Conservation (phyloP, 257 asterid genomes). For the Ophiorrhiza pumila region DNA sequence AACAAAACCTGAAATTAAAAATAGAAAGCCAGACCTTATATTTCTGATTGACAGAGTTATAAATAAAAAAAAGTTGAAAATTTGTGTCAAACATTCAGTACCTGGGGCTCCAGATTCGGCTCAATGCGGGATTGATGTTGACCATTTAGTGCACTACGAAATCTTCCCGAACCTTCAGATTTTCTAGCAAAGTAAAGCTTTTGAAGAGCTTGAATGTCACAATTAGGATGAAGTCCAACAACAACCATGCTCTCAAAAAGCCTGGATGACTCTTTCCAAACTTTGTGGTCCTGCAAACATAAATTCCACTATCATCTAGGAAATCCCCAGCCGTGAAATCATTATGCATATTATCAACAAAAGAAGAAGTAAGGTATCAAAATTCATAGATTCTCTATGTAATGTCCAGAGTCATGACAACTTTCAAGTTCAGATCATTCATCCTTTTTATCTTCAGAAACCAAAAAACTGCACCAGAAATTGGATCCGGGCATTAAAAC, state of each 20-base stretch:
- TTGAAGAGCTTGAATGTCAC: constrained; percentile 89
- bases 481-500: neutral
- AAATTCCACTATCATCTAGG: constrained; percentile 30
- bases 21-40: constrained; percentile 19
- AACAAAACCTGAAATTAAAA: constrained; percentile 77
- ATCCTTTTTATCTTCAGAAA: neutral
- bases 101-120: constrained; percentile 99
- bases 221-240: constrained; percentile 89
- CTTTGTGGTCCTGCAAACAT: constrained; percentile 80
- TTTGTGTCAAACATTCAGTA: constrained; percentile 17
- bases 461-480: neutral
- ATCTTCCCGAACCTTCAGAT: constrained; percentile 81
- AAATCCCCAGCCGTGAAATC: constrained; percentile 23
- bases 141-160: constrained; percentile 69
- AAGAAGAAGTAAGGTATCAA: constrained; percentile 3
- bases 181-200: constrained; percentile 74
- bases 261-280: constrained; percentile 85
- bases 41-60: neutral
- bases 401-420: constrained; percentile 7
- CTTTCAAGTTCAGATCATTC: neutral
- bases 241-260: constrained; percentile 96
- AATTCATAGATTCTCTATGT: neutral
- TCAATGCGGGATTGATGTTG: constrained; percentile 80
- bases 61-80: neutral
- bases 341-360: neutral